phyloP scores from a whole-genome alignment of 768 basidiomycete genomes.

The Leccinellum albellum region DNA sequence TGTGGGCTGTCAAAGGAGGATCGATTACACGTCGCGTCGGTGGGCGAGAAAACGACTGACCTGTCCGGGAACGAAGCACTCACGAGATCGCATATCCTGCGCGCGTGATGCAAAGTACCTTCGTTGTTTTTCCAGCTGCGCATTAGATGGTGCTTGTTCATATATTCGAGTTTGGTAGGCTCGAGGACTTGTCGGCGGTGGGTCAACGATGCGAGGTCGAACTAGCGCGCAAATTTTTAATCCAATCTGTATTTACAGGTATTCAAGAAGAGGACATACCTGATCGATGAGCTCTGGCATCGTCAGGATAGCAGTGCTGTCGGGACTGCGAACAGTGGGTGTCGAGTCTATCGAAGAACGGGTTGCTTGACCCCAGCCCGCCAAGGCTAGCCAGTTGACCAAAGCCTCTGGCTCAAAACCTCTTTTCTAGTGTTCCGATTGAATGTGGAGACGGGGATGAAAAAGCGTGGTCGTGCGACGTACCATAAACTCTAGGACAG shows the following conservation, averaged over 20 bases:
- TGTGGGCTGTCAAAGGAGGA: conserved; percentile 35
- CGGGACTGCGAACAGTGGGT: conserved; percentile 44
- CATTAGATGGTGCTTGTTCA: conserved; percentile 86
- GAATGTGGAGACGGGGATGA: not conserved
- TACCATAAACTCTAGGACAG: conserved; percentile 84
- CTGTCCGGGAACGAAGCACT: conserved; percentile 57
- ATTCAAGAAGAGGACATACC: conserved; percentile 34
- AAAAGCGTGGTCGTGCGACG: conserved; percentile 10
- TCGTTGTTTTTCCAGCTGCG: conserved; percentile 46
- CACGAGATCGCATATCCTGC: conserved; percentile 50
- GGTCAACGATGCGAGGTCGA: conserved; percentile 72
- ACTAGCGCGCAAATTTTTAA: conserved; percentile 37
- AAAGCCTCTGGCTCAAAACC: conserved; percentile 91
- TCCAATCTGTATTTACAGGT: not conserved
- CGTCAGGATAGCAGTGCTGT: conserved; percentile 61
- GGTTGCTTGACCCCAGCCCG: conserved; percentile 82
- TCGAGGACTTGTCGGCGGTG: conserved; percentile 84
- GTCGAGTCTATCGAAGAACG: conserved; percentile 21
- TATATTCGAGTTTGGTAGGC: conserved; percentile 70
- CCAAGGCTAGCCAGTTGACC: conserved; percentile 88
- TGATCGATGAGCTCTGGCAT: conserved; percentile 62
- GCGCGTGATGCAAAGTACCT: conserved; percentile 52
- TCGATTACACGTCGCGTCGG: not conserved
- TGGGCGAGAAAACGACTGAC: conserved; percentile 29
- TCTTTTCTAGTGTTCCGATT: conserved; percentile 45